Evolutionary conservation across 139 green algal genomes (phyloP), one percentile per base, ranked within the genome.

Genomic region (Ettlia oleoabundans): DNA sequence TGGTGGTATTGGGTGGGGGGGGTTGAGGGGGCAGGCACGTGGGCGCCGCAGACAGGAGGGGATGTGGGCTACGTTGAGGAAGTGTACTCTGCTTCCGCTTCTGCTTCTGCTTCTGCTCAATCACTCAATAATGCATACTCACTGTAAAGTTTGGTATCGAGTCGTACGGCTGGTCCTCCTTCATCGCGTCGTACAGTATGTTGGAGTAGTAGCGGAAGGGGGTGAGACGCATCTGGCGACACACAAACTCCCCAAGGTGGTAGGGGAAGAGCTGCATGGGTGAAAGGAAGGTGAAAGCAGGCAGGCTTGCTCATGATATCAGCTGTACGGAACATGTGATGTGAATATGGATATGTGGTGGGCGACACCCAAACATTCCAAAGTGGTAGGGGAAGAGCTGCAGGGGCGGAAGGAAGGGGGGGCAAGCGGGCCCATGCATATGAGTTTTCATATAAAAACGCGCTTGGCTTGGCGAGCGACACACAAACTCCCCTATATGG

Each of bases 71-170:
- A n/a, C n/a, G n/a, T n/a, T n/a, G n/a, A n/a, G n/a, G n/a, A n/a
- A n/a, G n/a, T n/a, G n/a, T n/a, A n/a, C n/a, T n/a, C n/a, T n/a
- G n/a, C n/a, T n/a, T n/a, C n/a, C n/a, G n/a, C n/a, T n/a, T n/a
- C n/a, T n/a, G n/a, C n/a, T n/a, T 15, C 47, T 24, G 47, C 47
- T 58, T 58, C 47, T 15, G 47, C 10, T 58, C 13, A 58, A 58
- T 58, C 47, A 58, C 15, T 58, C 15, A 24, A 15, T 15, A 24
- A 58, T 24, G 47, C 47, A 58, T 15, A 43, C 87, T 80, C 78
- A 96, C 95, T 38, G 94, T 96, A 86, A 98, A 98, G 91, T 98
- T 98, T 40, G 96, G 96, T 22, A 98, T 92, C 1, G 90, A 88
- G 86, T 98, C 96, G 80, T 98, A 98, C 7, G 91, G 90, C 41